These are phyloP conservation scores for Hyaloscypha hepaticicola DNA, from an alignment of 495 filamentous ascomycete genomes.

Conservation along the genomic window DNA sequence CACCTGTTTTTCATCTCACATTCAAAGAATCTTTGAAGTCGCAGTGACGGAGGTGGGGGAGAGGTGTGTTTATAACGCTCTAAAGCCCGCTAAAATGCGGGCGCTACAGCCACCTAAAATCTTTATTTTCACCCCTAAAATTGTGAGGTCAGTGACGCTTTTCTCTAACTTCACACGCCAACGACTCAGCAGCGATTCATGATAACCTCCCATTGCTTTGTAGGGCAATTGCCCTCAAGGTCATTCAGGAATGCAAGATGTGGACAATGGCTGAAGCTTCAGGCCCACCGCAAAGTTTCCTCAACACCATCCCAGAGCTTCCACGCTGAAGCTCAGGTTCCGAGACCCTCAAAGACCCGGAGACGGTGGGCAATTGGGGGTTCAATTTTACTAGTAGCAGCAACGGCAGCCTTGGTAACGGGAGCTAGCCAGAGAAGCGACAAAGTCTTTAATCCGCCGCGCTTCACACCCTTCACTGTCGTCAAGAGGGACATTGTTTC, in stretches of 20 bases:
- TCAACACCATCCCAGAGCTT: background rate
- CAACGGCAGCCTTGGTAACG: background rate
- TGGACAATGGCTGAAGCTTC: no score
- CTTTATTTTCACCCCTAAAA: background rate
- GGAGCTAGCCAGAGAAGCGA: no score
- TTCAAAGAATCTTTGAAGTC: no score
- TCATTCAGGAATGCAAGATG: background rate
- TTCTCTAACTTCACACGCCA: background rate
- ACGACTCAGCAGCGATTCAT: background rate
- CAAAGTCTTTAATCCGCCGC: slow-evolving; percentile 41
- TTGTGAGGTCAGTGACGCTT: background rate
- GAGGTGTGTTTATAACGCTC: no score
- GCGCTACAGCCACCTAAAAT: background rate
- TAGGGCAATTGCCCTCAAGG: background rate
- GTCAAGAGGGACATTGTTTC: slow-evolving; percentile 67
- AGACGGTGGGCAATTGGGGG: background rate
- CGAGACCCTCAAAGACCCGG: background rate
- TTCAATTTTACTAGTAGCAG: background rate
- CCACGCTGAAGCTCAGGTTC: background rate
- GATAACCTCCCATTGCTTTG: background rate
- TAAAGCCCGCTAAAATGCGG: no score
- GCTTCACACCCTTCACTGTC: slow-evolving; percentile 65
- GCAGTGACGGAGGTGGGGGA: no score
- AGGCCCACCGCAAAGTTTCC: background rate
- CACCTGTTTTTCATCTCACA: no score